These are phyloP conservation scores for Tetrahymena elliotti DNA, from an alignment of 73 alveolate genomes.

Conservation along the genomic window DNA sequence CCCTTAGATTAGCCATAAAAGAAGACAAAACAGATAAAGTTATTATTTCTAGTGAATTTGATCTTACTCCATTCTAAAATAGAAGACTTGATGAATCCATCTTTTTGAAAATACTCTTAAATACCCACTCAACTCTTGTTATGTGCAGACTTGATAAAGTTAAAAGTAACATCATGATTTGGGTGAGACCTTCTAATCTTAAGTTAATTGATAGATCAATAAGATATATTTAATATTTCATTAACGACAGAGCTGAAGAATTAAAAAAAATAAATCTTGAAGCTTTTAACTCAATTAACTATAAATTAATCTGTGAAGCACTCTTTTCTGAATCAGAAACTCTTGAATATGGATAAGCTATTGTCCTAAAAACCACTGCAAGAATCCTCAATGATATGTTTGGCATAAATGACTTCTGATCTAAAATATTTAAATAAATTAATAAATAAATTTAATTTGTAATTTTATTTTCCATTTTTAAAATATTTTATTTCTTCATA, in stretches of 20 bases:
- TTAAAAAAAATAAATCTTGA: not conserved
- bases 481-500: too few relatives aligned
- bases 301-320: constrained; percentile 15
- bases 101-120: constrained; percentile 17
- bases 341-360: constrained; percentile 31
- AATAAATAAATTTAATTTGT: too few relatives aligned
- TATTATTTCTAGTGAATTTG: not conserved
- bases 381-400: not conserved
- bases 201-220: constrained; percentile 37
- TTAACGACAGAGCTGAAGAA: not conserved
- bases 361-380: constrained; percentile 8
- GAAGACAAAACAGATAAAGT: not conserved
- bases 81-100: constrained; percentile 22
- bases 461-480: too few relatives aligned
- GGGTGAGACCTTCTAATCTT: constrained; percentile 28
- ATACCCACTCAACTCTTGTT: constrained; percentile 32
- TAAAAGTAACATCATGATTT: constrained; percentile 26
- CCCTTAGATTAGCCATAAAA: not conserved
- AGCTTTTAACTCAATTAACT: not conserved
- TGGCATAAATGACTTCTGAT: not conserved
- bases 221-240: constrained; percentile 27
- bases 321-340: constrained; percentile 14
- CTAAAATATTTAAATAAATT: not conserved
- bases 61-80: not conserved
- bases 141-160: constrained; percentile 32